Conservation (phyloP, 805 yeast species). For the Ogataea ramenticola region DNA sequence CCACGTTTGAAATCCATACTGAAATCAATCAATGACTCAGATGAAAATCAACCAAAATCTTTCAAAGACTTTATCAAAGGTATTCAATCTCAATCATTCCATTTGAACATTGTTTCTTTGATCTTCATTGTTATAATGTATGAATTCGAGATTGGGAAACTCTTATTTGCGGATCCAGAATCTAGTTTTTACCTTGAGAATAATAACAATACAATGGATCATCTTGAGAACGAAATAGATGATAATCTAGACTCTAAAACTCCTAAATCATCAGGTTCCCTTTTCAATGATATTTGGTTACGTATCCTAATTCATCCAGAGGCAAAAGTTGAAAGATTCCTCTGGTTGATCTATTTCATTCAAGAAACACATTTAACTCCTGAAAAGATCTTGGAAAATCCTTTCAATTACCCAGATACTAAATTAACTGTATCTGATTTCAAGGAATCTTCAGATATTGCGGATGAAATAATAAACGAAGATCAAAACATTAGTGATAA, state of each 20-base stretch:
- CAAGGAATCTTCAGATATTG: slow-evolving; percentile 7
- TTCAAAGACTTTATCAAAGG: slow-evolving; percentile 35
- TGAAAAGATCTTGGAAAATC: slow-evolving; percentile 31
- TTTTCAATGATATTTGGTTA: slow-evolving; percentile 71
- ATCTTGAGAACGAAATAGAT: slow-evolving; percentile 30
- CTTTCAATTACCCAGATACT: slow-evolving; percentile 17
- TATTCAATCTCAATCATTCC: slow-evolving; percentile 8
- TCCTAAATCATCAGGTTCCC: slow-evolving; percentile 26
- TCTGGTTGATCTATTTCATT: slow-evolving; percentile 80
- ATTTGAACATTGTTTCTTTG: slow-evolving; percentile 61
- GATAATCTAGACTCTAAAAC: slow-evolving; percentile 17
- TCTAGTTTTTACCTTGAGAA: slow-evolving; percentile 44
- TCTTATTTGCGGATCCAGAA: slow-evolving; percentile 16
- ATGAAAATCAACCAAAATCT: slow-evolving; percentile 39
- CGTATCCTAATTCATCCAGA: slow-evolving; percentile 51
- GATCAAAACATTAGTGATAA: slow-evolving; percentile 16
- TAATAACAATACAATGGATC: slow-evolving; percentile 30
- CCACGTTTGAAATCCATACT: slow-evolving; percentile 86
- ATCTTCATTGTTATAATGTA: slow-evolving; percentile 67
- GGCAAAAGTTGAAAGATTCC: slow-evolving; percentile 62
- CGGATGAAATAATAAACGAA: slow-evolving; percentile 15
- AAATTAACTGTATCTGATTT: neutral
- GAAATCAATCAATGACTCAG: slow-evolving; percentile 78
- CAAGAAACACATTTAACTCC: slow-evolving; percentile 62
- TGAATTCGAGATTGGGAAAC: slow-evolving; percentile 28